Base-by-base conservation (phyloP, 352 stramenopile species). In the Plasmopara muralis region DNA sequence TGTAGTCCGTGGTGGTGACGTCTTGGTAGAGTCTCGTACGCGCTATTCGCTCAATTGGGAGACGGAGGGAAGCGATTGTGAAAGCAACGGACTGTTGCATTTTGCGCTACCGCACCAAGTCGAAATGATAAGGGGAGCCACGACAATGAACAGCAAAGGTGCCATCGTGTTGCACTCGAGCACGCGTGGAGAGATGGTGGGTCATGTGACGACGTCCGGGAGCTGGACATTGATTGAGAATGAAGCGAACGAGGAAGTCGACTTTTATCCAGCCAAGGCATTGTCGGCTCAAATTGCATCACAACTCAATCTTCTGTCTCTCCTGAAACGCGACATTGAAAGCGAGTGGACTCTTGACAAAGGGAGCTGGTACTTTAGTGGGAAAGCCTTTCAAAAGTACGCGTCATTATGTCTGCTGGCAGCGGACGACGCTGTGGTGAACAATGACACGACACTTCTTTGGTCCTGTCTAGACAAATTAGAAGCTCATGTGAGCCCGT, bases 331-430 rank as follows among this genome's bases (percentile, higher is more conserved):
- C 12, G 75, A 86, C n/a, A 82, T 86, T 48, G 53, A 66, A 6
- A 55, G 47, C 9, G 50, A 69, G 0, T 86, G 75, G 75, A 56
- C 6, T 4, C 51, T 82, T n/a, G 43, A 64, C 16, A 57, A 50
- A 7, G 72, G 62, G 0, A 82, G 72, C 28, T 83, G 75, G 60
- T 86, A 86, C 57, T 86, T 62, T 45, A 82, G 43, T n/a, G 75
- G 75, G 25, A 86, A 86, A 39, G 57, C 53, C 0, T 73, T 64
- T 39, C 75, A 86, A 54, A 86, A 86, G 62, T 86, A 83, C 37
- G 75, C 75, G 15, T 82, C 75, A 5, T 42, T 85, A 28, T 85
- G 74, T 40, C 37, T 85, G 20, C 74, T 85, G 51, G 74, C 71
- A 0, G 65, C 62, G 12, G 74, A 85, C 29, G 37, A 8, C 0